Evolutionary conservation across 169 alveolate species (phyloP).

Genomic region (Toxoplasma gondii): DNA sequence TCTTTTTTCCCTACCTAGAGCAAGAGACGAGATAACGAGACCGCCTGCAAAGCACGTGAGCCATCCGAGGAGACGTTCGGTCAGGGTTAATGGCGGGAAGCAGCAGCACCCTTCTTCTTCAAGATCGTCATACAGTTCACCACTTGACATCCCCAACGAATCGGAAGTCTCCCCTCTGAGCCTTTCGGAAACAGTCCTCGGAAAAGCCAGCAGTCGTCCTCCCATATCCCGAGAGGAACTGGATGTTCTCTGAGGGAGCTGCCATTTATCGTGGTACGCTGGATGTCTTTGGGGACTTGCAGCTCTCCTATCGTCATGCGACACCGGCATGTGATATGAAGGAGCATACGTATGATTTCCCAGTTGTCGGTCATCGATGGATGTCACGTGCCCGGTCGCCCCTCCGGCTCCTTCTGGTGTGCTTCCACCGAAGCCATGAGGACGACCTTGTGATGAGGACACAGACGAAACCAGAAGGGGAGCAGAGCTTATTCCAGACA

Average conservation of each 20-base stretch:
- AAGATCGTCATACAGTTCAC: background rate
- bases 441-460: background rate
- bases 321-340: background rate
- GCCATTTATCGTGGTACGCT: background rate
- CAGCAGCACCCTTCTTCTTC: constrained; percentile 66
- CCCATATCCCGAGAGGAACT: background rate
- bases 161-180: background rate
- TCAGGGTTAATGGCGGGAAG: constrained; percentile 51
- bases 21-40: constrained; percentile 56
- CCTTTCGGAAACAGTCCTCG: background rate
- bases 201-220: background rate
- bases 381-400: no score
- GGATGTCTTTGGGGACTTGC: background rate
- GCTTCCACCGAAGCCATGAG: no score
- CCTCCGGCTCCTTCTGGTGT: no score
- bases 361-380: background rate
- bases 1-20: constrained; percentile 43
- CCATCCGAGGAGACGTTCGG: constrained; percentile 65
- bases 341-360: background rate
- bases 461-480: background rate
- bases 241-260: background rate
- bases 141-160: background rate
- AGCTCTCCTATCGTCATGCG: background rate
- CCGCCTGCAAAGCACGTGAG: constrained; percentile 66
- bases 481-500: background rate